Evolutionary conservation across 139 green algal genomes (phyloP).

Genomic region (Pseudopediastrum boryanum): DNA sequence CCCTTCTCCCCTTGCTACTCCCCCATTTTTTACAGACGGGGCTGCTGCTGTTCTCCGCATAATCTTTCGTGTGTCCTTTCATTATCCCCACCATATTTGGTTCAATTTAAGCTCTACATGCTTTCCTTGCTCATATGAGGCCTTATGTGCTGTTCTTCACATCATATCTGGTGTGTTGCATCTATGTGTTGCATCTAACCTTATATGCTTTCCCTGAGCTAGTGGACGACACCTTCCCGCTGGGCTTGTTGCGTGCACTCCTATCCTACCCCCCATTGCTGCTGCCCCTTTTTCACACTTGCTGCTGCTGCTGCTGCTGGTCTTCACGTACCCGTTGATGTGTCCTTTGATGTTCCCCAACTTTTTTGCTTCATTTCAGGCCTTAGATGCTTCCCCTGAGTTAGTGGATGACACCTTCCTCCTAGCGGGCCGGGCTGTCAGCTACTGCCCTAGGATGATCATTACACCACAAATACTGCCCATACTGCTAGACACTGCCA

Average conservation of each 20-base stretch:
- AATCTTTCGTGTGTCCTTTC: no score
- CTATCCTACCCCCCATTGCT: no score
- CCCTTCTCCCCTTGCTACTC: no score
- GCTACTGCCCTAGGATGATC: slow-evolving; percentile 64
- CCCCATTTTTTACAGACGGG: no score
- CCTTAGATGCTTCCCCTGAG: slow-evolving; percentile 62
- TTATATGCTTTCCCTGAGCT: slow-evolving; percentile 68
- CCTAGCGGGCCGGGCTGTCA: slow-evolving; percentile 66
- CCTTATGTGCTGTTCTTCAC: no score
- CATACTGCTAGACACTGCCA: slow-evolving; percentile 63
- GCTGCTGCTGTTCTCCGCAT: no score
- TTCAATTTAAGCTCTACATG: no score
- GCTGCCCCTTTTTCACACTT: slow-evolving; percentile 63
- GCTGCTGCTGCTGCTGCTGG: slow-evolving; percentile 49
- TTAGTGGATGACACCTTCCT: slow-evolving; percentile 85
- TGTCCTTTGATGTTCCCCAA: slow-evolving; percentile 4
- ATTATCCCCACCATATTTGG: no score
- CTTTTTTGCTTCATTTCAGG: slow-evolving; percentile 31
- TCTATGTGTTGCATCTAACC: slow-evolving; percentile 41
- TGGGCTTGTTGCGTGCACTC: no score
- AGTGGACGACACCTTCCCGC: slow-evolving; percentile 83
- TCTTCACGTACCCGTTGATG: no score
- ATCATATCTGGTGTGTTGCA: no score
- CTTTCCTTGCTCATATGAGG: no score
- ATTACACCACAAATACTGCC: slow-evolving; percentile 50